These are phyloP conservation scores for Cryptococcus sp. DNA, from an alignment of 1,284 basidiomycete genomes.

Conservation along the genomic window DNA sequence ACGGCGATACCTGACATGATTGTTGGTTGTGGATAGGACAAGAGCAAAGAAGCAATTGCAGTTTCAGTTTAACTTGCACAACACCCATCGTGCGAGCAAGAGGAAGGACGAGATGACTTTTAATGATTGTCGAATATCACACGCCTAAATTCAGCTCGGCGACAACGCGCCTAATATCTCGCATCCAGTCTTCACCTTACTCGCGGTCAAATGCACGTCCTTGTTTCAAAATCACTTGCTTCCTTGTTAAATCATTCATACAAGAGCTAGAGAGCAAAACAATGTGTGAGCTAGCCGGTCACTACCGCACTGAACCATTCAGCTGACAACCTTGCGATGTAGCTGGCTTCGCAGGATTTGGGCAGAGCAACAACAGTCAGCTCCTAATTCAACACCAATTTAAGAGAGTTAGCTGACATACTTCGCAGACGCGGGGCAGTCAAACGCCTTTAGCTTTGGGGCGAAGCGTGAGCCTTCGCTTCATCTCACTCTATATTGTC, in stretches of 20 bases:
- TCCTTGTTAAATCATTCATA: no score
- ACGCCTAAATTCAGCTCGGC: background rate
- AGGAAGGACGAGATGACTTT: slow-evolving; percentile 6
- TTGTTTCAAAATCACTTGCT: no score
- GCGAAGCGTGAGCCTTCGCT: slow-evolving; percentile 16
- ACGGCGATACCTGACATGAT: slow-evolving; percentile 43
- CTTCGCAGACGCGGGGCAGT: slow-evolving; percentile 5
- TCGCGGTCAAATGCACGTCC: no score
- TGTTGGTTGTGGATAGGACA: background rate
- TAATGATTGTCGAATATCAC: background rate
- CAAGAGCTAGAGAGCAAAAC: no score
- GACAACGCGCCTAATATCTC: background rate
- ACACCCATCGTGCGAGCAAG: background rate
- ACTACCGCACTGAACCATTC: background rate
- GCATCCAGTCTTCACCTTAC: no score
- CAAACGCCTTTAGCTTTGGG: slow-evolving; percentile 20
- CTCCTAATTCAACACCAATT: background rate
- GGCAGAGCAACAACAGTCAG: slow-evolving; percentile 33
- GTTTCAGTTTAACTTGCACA: background rate
- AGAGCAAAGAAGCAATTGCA: slow-evolving; percentile 6
- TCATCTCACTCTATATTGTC: background rate
- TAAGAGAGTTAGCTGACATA: background rate
- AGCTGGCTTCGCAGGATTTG: slow-evolving; percentile 44
- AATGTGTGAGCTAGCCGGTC: slow-evolving; percentile 26
- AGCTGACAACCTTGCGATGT: slow-evolving; percentile 6